A percentile compares a stretch with the other conserved stretches of the same genome.
Evolutionary conservation across 2,329 filamentous ascomycete genomes (phyloP).

Genomic region (Clonostachys chloroleuca): DNA sequence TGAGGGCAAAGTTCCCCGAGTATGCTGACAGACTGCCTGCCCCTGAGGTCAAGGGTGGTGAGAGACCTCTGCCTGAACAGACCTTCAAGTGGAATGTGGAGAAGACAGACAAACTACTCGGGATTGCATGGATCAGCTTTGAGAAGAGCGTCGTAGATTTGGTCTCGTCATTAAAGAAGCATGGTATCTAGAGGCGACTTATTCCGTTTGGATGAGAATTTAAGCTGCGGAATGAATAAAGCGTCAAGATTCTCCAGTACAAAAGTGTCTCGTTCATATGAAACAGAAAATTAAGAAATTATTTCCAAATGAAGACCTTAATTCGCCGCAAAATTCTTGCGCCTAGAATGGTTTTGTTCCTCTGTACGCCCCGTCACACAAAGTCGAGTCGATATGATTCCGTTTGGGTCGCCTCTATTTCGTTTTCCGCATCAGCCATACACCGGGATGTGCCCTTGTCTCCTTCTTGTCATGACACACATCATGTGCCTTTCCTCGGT

Average conservation of each 20-base stretch:
- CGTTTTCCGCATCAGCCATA: too few relatives aligned
- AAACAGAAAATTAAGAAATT: slow-evolving; percentile 1
- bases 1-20: slow-evolving; percentile 44
- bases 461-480: too few relatives aligned
- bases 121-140: slow-evolving; percentile 56
- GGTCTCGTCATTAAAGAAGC: slow-evolving; percentile 56
- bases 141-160: slow-evolving; percentile 61
- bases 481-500: too few relatives aligned
- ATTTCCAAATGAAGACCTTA: not conserved
- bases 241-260: too few relatives aligned
- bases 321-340: not conserved
- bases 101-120: slow-evolving; percentile 53
- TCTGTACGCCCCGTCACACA: not conserved
- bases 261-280: not conserved
- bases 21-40: slow-evolving; percentile 40
- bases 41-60: slow-evolving; percentile 36
- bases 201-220: not conserved
- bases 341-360: not conserved
- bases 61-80: slow-evolving; percentile 26
- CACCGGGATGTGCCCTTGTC: too few relatives aligned
- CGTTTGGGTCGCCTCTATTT: too few relatives aligned
- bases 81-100: slow-evolving; percentile 54
- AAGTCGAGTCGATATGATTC: not conserved
- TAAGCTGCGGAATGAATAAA: not conserved
- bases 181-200: slow-evolving; percentile 14